These are phyloP conservation scores for Eucalyptus regnans DNA, from an alignment of 345 rosid species.

Conservation along the genomic window DNA sequence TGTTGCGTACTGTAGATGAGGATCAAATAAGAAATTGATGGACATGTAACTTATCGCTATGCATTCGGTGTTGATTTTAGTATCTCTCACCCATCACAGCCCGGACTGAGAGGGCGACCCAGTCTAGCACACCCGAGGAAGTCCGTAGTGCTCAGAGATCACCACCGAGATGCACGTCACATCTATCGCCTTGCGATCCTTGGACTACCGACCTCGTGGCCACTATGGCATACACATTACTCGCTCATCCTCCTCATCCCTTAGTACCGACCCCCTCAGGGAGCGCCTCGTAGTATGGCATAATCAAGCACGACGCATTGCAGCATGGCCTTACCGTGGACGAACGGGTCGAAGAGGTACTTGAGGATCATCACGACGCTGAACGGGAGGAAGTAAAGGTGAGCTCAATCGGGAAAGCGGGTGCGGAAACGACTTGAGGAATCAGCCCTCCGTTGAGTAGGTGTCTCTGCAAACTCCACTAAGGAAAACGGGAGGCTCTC, in stretches of 20 bases:
- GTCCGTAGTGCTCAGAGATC: no score
- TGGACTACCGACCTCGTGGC: no score
- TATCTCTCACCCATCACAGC: no score
- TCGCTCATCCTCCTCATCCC: no score
- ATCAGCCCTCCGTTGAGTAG: neutral
- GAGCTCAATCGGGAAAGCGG: neutral
- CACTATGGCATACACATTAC: no score
- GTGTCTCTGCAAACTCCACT: constrained; percentile 47
- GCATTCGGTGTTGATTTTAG: neutral
- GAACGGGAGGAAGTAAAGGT: neutral
- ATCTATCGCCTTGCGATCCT: no score
- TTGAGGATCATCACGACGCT: neutral
- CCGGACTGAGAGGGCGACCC: no score
- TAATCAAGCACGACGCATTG: neutral
- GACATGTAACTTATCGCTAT: neutral
- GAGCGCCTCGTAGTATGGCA: neutral
- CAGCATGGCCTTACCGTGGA: neutral
- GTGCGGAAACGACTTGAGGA: neutral
- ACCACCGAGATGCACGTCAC: no score
- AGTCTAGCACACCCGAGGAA: no score
- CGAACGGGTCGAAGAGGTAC: neutral
- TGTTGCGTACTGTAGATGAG: neutral
- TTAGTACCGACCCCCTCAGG: no score
- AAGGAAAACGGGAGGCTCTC: constrained; percentile 61
- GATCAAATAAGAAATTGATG: neutral